These are phyloP conservation scores for Colletotrichum caudatum DNA, from an alignment of 2,329 filamentous ascomycete genomes.

Conservation along the genomic window DNA sequence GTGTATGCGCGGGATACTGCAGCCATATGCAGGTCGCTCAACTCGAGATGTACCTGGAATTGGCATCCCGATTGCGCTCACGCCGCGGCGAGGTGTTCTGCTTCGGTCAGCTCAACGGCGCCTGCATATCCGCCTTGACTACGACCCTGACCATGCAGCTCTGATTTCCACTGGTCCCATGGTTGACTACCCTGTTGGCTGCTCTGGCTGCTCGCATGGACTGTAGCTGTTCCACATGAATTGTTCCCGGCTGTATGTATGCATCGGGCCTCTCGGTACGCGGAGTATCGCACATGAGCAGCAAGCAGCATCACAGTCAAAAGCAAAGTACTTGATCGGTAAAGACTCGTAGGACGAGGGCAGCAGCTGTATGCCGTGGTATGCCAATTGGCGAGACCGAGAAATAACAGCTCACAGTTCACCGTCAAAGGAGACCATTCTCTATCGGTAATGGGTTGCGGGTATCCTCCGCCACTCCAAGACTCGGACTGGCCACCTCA, in stretches of 20 bases:
- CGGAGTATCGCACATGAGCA: neutral
- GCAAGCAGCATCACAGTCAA: neutral
- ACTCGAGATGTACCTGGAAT: constrained; percentile 21
- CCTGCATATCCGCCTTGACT: constrained; percentile 25
- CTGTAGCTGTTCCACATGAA: neutral
- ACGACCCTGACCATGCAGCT: constrained; percentile 25
- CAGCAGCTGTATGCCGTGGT: neutral
- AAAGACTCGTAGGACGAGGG: no score
- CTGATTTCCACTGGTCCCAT: neutral
- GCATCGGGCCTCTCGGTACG: neutral
- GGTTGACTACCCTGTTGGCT: neutral
- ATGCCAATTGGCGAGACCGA: neutral
- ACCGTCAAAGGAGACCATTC: neutral
- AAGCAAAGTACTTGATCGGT: neutral
- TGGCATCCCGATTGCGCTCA: constrained; percentile 8
- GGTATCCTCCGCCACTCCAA: constrained; percentile 18
- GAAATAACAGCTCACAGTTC: neutral
- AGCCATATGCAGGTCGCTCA: constrained; percentile 29
- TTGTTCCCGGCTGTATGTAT: neutral
- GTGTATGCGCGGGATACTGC: constrained; percentile 27
- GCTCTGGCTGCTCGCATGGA: neutral
- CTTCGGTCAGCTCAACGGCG: constrained; percentile 5
- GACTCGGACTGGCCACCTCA: constrained; percentile 21
- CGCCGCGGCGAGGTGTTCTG: constrained; percentile 6
- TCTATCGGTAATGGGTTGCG: constrained; percentile 20